A percentile compares a stretch with the other conserved stretches of the same genome.
Conservation (phyloP, 768 basidiomycete species). For the Floccularia luteovirens region DNA sequence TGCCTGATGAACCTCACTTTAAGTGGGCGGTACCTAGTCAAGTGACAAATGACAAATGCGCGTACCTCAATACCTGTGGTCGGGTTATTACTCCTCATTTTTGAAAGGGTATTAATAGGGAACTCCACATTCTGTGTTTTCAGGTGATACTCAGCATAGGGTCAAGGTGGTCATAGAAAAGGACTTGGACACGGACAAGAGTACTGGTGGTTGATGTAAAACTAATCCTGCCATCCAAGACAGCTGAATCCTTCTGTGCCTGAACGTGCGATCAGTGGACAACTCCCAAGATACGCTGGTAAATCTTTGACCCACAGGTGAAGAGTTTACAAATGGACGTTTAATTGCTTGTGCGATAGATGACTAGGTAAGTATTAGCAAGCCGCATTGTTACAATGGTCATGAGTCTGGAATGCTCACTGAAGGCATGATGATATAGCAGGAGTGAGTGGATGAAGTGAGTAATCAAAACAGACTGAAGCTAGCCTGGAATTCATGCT, state of each 20-base stretch:
- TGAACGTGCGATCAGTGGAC: not conserved
- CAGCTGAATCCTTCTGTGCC: slow-evolving; percentile 6
- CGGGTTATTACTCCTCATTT: not conserved
- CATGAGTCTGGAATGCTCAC: too few species aligned
- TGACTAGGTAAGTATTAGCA: not conserved
- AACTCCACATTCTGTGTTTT: slow-evolving; percentile 10
- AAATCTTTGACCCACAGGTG: not conserved
- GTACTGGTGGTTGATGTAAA: slow-evolving; percentile 17
- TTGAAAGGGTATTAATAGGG: slow-evolving; percentile 6
- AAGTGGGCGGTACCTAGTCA: slow-evolving; percentile 8
- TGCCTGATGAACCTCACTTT: slow-evolving; percentile 9
- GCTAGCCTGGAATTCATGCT: not conserved
- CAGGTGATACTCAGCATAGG: slow-evolving; percentile 2
- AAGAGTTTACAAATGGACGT: not conserved
- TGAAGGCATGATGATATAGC: too few species aligned
- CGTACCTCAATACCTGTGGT: slow-evolving; percentile 6
- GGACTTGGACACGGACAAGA: slow-evolving; percentile 9
- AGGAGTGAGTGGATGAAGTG: too few species aligned
- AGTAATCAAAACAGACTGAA: too few species aligned
- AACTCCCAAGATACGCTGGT: not conserved
- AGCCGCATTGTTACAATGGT: not conserved
- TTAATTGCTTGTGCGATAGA: not conserved
- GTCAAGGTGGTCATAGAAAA: not conserved
- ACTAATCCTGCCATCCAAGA: slow-evolving; percentile 18
- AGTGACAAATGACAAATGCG: slow-evolving; percentile 1